Base-by-base conservation (phyloP, 495 filamentous ascomycete species). In the Cryomyces antarcticus region DNA sequence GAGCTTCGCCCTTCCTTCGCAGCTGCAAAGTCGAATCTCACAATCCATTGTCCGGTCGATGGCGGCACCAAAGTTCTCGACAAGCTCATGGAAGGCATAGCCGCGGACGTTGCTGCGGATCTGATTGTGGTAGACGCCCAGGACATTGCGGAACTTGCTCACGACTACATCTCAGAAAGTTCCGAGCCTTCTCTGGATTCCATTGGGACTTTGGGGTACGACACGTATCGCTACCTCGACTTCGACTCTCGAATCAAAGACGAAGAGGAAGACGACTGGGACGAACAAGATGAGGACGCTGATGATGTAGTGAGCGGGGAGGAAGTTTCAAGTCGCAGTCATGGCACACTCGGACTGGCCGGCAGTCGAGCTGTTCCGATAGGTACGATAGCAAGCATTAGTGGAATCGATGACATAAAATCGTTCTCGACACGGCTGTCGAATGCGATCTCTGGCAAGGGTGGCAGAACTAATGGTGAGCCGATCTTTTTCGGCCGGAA, bases 101-200 rank as follows among this genome's bases (percentile, higher is more conserved):
- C 84, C 2, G 53, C 60, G 7, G 64, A 71, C 12, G 45, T 79
- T 9, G 60, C 63, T 30, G 77, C 86, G n/a, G 82, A 96, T 56
- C 54, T 95, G 5, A 62, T 97, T 31, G 70, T 72, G 24, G 59
- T 97, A 10, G 75, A 80, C 57, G 76, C 85, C 10, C 75, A 80
- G 47, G 82, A 85, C 55, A 67, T 97, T 48, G 80, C 84, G 10
- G 67, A 85, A 43, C 63, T 96, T 35, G 70, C 80, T 35, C 80
- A 75, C 29, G 70, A 77, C 49, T 82, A 82, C 53, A 46, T 82
- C 24, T 72, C 79, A 33, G 82, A 92, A 24, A 46, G 50, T 58
- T 28, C 66, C 57, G 55, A 62, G 5, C 49, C 55, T 3, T 42
- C 44, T 10, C 36, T 43, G 29, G 38, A 51, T 12, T 51, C 49